These are phyloP conservation scores for Russula sp. DNA, from an alignment of 768 basidiomycete species.

Conservation along the genomic window DNA sequence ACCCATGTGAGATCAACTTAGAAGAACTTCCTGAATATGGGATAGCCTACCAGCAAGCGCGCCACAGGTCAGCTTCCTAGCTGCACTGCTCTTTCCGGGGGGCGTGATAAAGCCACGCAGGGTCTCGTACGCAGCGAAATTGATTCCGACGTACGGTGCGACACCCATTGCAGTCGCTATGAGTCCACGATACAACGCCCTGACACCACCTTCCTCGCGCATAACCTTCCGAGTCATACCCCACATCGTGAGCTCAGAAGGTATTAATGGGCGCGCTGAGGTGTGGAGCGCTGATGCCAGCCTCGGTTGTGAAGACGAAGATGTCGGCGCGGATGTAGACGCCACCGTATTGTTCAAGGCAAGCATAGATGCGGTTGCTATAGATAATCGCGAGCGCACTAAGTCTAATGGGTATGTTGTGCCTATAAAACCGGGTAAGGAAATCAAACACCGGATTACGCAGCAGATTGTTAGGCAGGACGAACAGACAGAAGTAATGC, in stretches of 20 bases:
- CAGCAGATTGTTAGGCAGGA: slow-evolving; percentile 22
- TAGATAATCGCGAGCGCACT: slow-evolving; percentile 85
- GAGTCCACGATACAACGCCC: slow-evolving; percentile 81
- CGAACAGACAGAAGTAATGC: slow-evolving; percentile 91
- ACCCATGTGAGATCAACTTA: slow-evolving; percentile 12
- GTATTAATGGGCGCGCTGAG: slow-evolving; percentile 34
- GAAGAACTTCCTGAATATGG: background rate
- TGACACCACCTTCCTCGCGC: slow-evolving; percentile 86
- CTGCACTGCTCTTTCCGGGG: slow-evolving; percentile 65
- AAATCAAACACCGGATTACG: slow-evolving; percentile 3
- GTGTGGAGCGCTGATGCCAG: slow-evolving; percentile 55
- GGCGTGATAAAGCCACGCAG: slow-evolving; percentile 70
- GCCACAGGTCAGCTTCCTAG: slow-evolving; percentile 76
- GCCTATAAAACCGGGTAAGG: slow-evolving; percentile 37
- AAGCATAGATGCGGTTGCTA: slow-evolving; percentile 80
- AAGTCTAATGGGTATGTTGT: slow-evolving; percentile 93
- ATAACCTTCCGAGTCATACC: slow-evolving; percentile 91
- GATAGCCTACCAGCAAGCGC: slow-evolving; percentile 66
- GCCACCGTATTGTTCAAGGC: background rate
- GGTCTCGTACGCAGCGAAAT: slow-evolving; percentile 92
- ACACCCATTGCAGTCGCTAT: slow-evolving; percentile 83
- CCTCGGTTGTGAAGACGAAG: slow-evolving; percentile 31
- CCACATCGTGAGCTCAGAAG: slow-evolving; percentile 61
- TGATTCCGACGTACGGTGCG: slow-evolving; percentile 84
- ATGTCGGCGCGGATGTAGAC: slow-evolving; percentile 27